Conservation (phyloP, 1,284 basidiomycete species). For the Cryptococcus sp. region DNA sequence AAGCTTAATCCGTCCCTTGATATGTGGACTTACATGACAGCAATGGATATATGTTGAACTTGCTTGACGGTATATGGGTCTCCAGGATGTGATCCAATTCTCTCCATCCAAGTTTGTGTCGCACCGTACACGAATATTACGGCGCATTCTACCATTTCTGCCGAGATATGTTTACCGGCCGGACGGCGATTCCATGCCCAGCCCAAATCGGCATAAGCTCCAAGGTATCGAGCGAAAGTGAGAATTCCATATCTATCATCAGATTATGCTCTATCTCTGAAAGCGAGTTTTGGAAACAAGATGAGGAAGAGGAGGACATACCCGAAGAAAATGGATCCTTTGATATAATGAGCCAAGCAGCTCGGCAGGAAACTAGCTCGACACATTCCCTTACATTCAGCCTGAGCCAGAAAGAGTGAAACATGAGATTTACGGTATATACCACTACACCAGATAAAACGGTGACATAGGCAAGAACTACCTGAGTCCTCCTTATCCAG, state of each 20-base stretch:
- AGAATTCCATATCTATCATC: constrained; percentile 66
- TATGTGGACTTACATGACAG: constrained; percentile 55
- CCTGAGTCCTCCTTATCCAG: constrained; percentile 33
- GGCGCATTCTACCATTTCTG: constrained; percentile 80
- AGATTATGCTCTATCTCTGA: background rate
- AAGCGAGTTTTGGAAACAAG: background rate
- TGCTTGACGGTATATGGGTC: constrained; percentile 88
- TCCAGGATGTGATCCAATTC: constrained; percentile 74
- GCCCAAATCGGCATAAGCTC: constrained; percentile 78
- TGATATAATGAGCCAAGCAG: constrained; percentile 90
- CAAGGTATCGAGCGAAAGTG: constrained; percentile 86
- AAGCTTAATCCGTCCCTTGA: background rate
- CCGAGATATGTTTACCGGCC: constrained; percentile 50
- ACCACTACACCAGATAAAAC: constrained; percentile 29
- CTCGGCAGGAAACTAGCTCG: constrained; percentile 62
- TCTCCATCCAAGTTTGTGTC: constrained; percentile 96
- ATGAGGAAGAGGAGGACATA: constrained; percentile 8
- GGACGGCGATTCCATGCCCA: constrained; percentile 85
- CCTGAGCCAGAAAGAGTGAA: background rate
- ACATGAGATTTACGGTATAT: constrained; percentile 27
- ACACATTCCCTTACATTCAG: constrained; percentile 27
- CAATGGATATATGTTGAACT: constrained; percentile 92
- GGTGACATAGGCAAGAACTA: constrained; percentile 38
- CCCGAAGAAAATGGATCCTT: constrained; percentile 84
- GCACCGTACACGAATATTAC: constrained; percentile 87